Percentiles rank a stretch among this genome's conserved stretches.
These are phyloP conservation scores for Fusarium torulosum DNA, from an alignment of 2,329 filamentous ascomycete genomes.

Conservation along the genomic window DNA sequence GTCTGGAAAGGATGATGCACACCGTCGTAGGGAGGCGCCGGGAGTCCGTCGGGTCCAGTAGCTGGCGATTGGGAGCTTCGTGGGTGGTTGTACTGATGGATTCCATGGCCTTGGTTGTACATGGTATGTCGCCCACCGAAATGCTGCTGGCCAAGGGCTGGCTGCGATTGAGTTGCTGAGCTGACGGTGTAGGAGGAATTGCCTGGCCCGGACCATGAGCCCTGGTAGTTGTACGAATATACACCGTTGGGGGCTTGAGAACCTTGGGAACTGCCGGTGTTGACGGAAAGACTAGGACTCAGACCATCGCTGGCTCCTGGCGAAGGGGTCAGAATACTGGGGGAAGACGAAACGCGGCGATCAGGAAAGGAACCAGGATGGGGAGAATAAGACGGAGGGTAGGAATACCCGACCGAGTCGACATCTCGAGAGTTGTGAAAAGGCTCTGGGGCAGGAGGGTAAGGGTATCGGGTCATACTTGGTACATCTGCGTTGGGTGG, in stretches of 20 bases:
- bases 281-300: constrained; percentile 70
- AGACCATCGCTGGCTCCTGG: constrained; percentile 70
- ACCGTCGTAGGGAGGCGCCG: constrained; percentile 75
- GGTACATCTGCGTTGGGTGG: constrained; percentile 54
- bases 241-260: constrained; percentile 66
- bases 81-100: constrained; percentile 53
- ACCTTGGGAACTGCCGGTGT: constrained; percentile 69
- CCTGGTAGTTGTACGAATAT: constrained; percentile 66
- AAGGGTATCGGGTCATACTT: constrained; percentile 52
- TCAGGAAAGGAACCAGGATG: constrained; percentile 47
- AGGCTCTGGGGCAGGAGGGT: constrained; percentile 37
- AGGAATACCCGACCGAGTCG: constrained; percentile 42
- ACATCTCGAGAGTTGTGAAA: constrained; percentile 44
- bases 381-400: constrained; percentile 41
- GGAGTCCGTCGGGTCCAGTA: constrained; percentile 70
- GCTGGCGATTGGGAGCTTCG: constrained; percentile 61
- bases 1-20: constrained; percentile 75
- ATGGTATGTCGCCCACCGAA: constrained; percentile 50
- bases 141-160: constrained; percentile 46
- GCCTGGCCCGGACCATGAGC: constrained; percentile 70
- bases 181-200: constrained; percentile 64
- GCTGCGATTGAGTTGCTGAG: constrained; percentile 54
- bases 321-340: constrained; percentile 54
- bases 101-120: constrained; percentile 66
- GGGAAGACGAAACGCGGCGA: constrained; percentile 47